Conservation (phyloP, 2,329 filamentous ascomycete genomes). For the Colletotrichum lindemuthianum region DNA sequence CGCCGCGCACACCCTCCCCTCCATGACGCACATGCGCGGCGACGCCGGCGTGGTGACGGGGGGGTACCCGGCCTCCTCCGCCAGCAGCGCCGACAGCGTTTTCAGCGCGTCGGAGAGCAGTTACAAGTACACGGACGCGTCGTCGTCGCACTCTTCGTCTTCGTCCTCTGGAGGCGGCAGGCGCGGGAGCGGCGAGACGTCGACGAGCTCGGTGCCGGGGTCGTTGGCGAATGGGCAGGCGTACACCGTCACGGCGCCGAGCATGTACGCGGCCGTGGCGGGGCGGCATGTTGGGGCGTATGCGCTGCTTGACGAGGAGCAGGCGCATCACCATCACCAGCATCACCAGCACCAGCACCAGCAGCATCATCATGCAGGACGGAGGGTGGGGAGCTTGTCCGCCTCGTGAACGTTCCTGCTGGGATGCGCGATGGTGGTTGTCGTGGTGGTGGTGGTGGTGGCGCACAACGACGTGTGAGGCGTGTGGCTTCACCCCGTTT, state of each 20-base stretch:
- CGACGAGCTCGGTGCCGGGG: not conserved
- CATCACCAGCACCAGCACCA: conserved; percentile 15
- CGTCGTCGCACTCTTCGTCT: not conserved
- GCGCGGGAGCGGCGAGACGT: conserved; percentile 26
- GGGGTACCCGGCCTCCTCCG: conserved; percentile 27
- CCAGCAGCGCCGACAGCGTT: conserved; percentile 30
- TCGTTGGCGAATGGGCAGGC: conserved; percentile 30
- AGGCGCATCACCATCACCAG: not conserved
- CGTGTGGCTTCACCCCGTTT: too few relatives aligned
- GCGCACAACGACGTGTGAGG: too few relatives aligned
- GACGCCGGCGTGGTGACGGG: conserved; percentile 13
- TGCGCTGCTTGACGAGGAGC: conserved; percentile 24
- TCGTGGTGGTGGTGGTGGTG: too few relatives aligned
- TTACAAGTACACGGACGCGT: conserved; percentile 36
- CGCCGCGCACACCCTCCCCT: conserved; percentile 24
- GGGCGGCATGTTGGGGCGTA: conserved; percentile 10
- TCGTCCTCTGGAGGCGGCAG: conserved; percentile 1
- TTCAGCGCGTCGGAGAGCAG: conserved; percentile 34
- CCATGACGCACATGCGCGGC: conserved; percentile 26
- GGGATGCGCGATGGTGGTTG: too few relatives aligned
- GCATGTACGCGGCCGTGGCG: conserved; percentile 23
- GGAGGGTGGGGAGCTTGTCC: conserved; percentile 12
- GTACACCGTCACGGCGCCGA: conserved; percentile 29
- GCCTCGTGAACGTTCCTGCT: conserved; percentile 12
- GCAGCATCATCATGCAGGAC: conserved; percentile 9